Evolutionary conservation across 352 stramenopile genomes (phyloP).

Genomic region (Globisporangium radiosum): DNA sequence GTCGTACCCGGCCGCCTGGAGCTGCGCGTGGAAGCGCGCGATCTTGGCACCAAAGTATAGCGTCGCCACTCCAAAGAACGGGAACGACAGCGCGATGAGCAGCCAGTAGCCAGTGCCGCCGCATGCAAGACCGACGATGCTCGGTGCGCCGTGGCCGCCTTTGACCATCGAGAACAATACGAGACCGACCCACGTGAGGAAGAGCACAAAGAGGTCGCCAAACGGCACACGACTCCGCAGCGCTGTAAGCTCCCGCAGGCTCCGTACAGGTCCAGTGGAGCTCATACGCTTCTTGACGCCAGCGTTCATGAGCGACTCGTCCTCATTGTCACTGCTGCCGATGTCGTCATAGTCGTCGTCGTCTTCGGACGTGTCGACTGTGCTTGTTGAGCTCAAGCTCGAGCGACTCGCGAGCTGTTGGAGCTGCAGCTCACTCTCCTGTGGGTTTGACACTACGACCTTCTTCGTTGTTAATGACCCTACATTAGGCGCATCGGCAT

Average conservation of each 20-base stretch:
- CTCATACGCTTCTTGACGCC: slow-evolving; percentile 33
- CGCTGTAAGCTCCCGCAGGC: slow-evolving; percentile 46
- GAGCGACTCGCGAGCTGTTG: not conserved
- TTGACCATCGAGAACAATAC: slow-evolving; percentile 77
- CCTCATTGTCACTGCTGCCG: slow-evolving; percentile 38
- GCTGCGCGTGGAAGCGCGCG: slow-evolving; percentile 42
- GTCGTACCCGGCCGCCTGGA: slow-evolving; percentile 77
- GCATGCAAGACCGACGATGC: slow-evolving; percentile 62
- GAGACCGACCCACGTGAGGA: slow-evolving; percentile 73
- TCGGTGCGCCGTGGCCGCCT: slow-evolving; percentile 67
- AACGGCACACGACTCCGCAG: slow-evolving; percentile 47
- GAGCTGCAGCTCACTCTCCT: slow-evolving; percentile 24
- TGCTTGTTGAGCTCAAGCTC: slow-evolving; percentile 15
- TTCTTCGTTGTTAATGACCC: no score
- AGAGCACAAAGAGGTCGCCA: slow-evolving; percentile 56
- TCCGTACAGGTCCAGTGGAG: slow-evolving; percentile 15
- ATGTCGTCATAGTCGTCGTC: slow-evolving; percentile 17
- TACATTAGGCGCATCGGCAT: slow-evolving; percentile 9
- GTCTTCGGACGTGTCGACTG: slow-evolving; percentile 14
- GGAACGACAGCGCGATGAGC: slow-evolving; percentile 51
- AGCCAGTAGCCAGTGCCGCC: slow-evolving; percentile 64
- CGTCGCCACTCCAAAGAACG: slow-evolving; percentile 64
- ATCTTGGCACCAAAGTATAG: slow-evolving; percentile 78
- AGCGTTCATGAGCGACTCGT: slow-evolving; percentile 45
- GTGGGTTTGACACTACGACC: slow-evolving; percentile 31